A percentile compares a stretch with the other conserved stretches of the same genome.
These are phyloP conservation scores for Sedum album DNA, from an alignment of 164 flowering plant species.

Conservation along the genomic window DNA sequence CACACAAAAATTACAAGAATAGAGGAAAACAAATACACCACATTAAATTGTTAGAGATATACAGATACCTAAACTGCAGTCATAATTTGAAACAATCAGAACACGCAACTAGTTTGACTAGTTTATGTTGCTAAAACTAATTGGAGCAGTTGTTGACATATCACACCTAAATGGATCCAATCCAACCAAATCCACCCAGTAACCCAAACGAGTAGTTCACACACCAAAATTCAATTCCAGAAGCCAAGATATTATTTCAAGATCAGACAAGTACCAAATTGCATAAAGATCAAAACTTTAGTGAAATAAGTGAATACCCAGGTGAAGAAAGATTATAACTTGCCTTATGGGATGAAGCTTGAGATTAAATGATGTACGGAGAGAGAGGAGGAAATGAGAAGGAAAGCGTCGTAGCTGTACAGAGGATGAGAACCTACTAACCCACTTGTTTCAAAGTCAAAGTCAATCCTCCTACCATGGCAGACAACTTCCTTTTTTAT, in stretches of 20 bases:
- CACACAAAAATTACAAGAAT: too few species aligned
- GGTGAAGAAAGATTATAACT: not conserved
- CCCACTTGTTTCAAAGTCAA: not conserved
- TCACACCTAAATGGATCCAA: not conserved
- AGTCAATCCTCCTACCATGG: too few species aligned
- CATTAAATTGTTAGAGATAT: not conserved
- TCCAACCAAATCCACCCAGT: not conserved
- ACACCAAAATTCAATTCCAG: not conserved
- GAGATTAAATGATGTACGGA: too few species aligned
- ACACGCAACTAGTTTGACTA: not conserved
- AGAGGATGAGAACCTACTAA: not conserved
- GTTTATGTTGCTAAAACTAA: not conserved
- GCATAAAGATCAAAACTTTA: not conserved
- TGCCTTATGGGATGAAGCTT: not conserved
- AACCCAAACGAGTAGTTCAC: not conserved
- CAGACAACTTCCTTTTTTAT: too few species aligned
- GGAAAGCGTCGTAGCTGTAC: not conserved
- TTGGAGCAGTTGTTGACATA: not conserved
- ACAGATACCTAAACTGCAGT: too few species aligned
- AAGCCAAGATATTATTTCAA: not conserved
- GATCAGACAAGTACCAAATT: too few species aligned
- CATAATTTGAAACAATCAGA: not conserved
- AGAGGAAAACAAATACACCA: too few species aligned
- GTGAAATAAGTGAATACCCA: not conserved
- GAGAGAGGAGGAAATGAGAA: not conserved